phyloP scores from a whole-genome alignment of 257 asterid genomes.

The Phtheirospermum japonicum region DNA sequence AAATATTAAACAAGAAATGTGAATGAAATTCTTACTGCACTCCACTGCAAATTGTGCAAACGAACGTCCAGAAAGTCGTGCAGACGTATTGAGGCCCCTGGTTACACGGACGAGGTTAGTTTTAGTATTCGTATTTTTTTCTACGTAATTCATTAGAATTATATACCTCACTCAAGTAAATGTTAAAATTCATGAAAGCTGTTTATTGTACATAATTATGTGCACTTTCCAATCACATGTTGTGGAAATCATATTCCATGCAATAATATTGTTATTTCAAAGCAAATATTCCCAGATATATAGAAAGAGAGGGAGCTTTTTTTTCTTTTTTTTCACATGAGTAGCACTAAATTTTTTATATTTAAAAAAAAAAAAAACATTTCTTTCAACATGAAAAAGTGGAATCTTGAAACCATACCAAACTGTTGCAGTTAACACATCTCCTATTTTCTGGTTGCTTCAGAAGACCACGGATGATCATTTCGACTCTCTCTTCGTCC shows the following conservation, averaged over 20 bases:
- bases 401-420: slow-evolving; percentile 41
- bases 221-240: too few relatives aligned
- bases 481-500: slow-evolving; percentile 67
- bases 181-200: too few relatives aligned
- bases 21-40: slow-evolving; percentile 80
- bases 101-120: slow-evolving; percentile 14
- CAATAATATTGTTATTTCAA: neutral
- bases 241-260: neutral
- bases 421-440: slow-evolving; percentile 84
- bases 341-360: neutral
- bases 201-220: too few relatives aligned
- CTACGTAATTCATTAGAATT: too few relatives aligned
- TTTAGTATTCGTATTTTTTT: too few relatives aligned
- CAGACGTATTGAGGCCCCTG: slow-evolving; percentile 98
- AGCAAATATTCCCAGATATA: too few relatives aligned
- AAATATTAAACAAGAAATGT: neutral
- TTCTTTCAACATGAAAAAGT: neutral
- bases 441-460: slow-evolving; percentile 71
- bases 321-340: neutral
- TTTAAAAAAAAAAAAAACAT: neutral
- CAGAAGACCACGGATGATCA: slow-evolving; percentile 67
- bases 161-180: too few relatives aligned
- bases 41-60: slow-evolving; percentile 90
- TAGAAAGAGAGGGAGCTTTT: too few relatives aligned
- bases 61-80: slow-evolving; percentile 87